phyloP scores from a whole-genome alignment of 2,329 filamentous ascomycete genomes.

The Capronia epimyces region DNA sequence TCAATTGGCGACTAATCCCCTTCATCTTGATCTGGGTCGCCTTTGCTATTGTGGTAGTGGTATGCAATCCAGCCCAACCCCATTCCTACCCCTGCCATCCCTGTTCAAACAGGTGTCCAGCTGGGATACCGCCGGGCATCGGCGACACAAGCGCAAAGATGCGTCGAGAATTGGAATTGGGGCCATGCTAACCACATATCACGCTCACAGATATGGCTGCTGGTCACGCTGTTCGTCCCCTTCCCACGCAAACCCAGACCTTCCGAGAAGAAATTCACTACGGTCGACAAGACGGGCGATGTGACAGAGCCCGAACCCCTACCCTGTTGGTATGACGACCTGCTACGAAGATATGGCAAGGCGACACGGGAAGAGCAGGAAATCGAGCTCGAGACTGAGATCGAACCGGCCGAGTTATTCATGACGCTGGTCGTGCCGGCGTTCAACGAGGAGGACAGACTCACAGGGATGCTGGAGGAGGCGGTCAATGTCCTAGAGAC shows the following conservation, averaged over 20 bases:
- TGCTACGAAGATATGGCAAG: constrained; percentile 51
- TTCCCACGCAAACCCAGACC: constrained; percentile 66
- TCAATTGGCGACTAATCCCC: constrained; percentile 24
- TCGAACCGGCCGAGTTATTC: constrained; percentile 72
- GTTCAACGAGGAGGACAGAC: constrained; percentile 84
- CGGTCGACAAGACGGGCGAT: constrained; percentile 61
- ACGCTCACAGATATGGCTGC: constrained; percentile 54
- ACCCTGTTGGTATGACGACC: constrained; percentile 82
- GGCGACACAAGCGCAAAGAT: too few species aligned
- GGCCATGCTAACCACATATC: not conserved
- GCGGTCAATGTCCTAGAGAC: constrained; percentile 79
- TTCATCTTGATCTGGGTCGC: constrained; percentile 27
- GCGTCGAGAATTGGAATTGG: too few species aligned
- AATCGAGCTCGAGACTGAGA: constrained; percentile 40
- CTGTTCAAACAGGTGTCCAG: too few species aligned
- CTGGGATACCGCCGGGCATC: too few species aligned
- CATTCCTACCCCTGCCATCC: constrained; percentile 7
- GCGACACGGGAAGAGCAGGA: constrained; percentile 40
- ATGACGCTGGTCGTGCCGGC: constrained; percentile 91
- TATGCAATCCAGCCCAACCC: constrained; percentile 6
- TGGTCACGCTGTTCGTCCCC: constrained; percentile 71
- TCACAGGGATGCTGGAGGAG: constrained; percentile 81
- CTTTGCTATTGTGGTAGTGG: constrained; percentile 21
- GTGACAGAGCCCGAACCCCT: constrained; percentile 53
- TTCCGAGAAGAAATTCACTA: constrained; percentile 81